These are phyloP conservation scores for Candida coleopterorum DNA, from an alignment of 805 yeast genomes.

Conservation along the genomic window DNA sequence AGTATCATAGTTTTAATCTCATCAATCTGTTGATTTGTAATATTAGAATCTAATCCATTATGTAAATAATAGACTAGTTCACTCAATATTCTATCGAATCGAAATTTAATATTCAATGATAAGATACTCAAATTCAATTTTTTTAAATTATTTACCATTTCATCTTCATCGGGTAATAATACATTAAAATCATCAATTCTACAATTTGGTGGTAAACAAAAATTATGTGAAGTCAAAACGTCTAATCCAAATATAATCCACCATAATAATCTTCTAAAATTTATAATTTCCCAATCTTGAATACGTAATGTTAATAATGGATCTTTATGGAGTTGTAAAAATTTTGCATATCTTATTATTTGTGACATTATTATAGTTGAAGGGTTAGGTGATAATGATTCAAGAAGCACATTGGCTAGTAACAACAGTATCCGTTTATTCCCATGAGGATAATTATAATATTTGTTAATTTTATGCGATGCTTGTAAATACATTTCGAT, in stretches of 20 bases:
- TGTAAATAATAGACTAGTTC: constrained; percentile 49
- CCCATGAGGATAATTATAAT: constrained; percentile 48
- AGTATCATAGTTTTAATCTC: constrained; percentile 45
- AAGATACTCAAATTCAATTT: constrained; percentile 42
- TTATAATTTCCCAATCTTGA: constrained; percentile 44
- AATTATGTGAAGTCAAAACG: constrained; percentile 51
- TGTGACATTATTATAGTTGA: constrained; percentile 53
- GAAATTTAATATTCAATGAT: constrained; percentile 50
- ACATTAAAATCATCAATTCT: constrained; percentile 52
- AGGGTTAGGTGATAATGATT: constrained; percentile 52
- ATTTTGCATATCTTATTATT: constrained; percentile 52
- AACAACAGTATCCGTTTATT: constrained; percentile 38
- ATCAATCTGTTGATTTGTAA: constrained; percentile 39
- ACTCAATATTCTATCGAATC: constrained; percentile 47
- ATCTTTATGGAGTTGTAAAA: constrained; percentile 54
- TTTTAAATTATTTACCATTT: constrained; percentile 28
- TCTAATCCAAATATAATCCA: constrained; percentile 63
- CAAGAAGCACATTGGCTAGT: constrained; percentile 46
- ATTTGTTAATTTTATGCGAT: constrained; percentile 45
- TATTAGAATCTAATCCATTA: constrained; percentile 42
- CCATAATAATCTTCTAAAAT: constrained; percentile 56
- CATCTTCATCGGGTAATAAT: constrained; percentile 47
- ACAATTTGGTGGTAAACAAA: constrained; percentile 51
- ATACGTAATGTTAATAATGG: constrained; percentile 51
- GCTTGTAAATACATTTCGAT: constrained; percentile 47